A percentile compares a stretch with the other conserved stretches of the same genome.
Evolutionary conservation across 176 grass and related monocot genomes (phyloP).

Genomic region (Oryza coarctata): DNA sequence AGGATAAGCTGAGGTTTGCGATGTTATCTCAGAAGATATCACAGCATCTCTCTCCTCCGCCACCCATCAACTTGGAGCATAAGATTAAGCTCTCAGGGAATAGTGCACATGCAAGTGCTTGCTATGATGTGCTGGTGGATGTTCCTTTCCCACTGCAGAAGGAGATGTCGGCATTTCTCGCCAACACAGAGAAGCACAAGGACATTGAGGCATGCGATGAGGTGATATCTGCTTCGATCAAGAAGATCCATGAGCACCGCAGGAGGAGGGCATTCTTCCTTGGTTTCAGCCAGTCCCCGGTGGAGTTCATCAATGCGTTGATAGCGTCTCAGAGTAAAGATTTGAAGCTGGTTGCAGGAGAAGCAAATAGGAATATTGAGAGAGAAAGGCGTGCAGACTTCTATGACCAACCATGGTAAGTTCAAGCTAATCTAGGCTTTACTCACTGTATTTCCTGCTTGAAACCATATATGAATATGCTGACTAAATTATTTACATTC

Average conservation of each 20-base stretch:
- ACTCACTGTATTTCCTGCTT: not conserved
- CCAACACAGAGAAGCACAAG: constrained; percentile 91
- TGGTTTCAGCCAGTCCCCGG: constrained; percentile 92
- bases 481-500: constrained; percentile 27
- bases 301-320: constrained; percentile 90
- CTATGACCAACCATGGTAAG: constrained; percentile 91
- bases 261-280: constrained; percentile 94
- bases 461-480: not conserved
- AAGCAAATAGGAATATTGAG: constrained; percentile 79
- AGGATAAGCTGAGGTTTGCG: constrained; percentile 89
- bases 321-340: constrained; percentile 95
- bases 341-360: constrained; percentile 89
- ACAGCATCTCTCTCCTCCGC: constrained; percentile 64
- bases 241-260: constrained; percentile 99
- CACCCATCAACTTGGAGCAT: constrained; percentile 82
- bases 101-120: constrained; percentile 58
- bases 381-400: constrained; percentile 85
- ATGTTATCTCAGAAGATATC: constrained; percentile 98
- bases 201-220: constrained; percentile 96
- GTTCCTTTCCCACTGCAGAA: constrained; percentile 92
- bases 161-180: constrained; percentile 76
- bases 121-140: constrained; percentile 94
- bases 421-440: not conserved
- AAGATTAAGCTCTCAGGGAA: constrained; percentile 79
- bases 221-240: constrained; percentile 87